Conservation (phyloP, 805 yeast species). For the Martiniozyma abietophila region DNA sequence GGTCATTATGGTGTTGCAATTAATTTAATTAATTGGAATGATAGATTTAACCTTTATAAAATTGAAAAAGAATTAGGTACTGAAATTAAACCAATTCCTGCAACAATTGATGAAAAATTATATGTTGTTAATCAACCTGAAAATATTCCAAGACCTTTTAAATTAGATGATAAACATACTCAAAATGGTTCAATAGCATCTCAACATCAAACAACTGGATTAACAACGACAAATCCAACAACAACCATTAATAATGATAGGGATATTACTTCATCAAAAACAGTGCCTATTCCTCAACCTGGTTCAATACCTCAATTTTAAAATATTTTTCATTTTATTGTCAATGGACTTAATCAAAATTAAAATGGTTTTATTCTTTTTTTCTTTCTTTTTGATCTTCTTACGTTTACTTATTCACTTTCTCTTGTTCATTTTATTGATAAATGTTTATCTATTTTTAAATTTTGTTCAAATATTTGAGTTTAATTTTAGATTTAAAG, state of each 20-base stretch:
- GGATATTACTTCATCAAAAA: constrained; percentile 11
- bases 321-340: no score
- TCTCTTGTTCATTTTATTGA: no score
- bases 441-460: no score
- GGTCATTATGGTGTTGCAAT: constrained; percentile 98
- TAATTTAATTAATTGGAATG: constrained; percentile 94
- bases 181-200: constrained; percentile 24
- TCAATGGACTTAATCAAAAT: no score
- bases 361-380: no score
- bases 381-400: no score
- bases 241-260: constrained; percentile 10
- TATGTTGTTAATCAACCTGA: constrained; percentile 78
- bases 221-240: constrained; percentile 18
- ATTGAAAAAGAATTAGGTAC: constrained; percentile 97
- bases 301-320: no score
- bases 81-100: constrained; percentile 94
- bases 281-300: constrained; percentile 6
- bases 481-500: constrained; percentile 5
- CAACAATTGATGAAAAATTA: constrained; percentile 78
- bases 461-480: no score
- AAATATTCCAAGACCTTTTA: constrained; percentile 83
- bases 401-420: no score
- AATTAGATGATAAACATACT: constrained; percentile 35
- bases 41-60: constrained; percentile 84
- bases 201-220: constrained; percentile 18